Evolutionary conservation across 2,329 filamentous ascomycete species (phyloP), one percentile per base, ranked within the genome.

Genomic region (Penicillium fuscoglaucum): DNA sequence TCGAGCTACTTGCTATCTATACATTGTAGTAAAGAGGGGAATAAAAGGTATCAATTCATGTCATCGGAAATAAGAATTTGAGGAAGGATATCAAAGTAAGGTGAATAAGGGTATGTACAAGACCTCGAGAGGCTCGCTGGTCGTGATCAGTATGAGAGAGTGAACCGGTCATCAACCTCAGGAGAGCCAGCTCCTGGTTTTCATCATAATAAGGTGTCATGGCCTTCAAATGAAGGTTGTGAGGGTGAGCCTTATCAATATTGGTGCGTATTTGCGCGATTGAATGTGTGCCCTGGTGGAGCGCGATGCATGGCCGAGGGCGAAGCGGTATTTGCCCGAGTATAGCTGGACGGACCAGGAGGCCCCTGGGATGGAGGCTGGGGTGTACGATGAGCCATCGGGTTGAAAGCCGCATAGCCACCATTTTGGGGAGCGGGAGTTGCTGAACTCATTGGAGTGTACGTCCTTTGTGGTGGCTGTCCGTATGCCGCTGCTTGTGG

Each of bases 141-240:
- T 63, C 58, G 50, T 64, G 56, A 63, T 57, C 46, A 48, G 56
- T 59, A 58, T 64, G 26, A 59, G 61, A 41, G 55, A 52, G 51
- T 52, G 44, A 52, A 58, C 58, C 51, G 49, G 59, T 68, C 69
- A 66, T 72, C 50, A 66, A 39, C 39, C 60, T 59, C 64, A 68
- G 51, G 64, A 66, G 44, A 62, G 52, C 69, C 70, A 66, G 70
- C 68, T 71, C 58, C 65, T 59, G 56, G 56, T 52, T 19, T 58
- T 48, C 31, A 49, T 70, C 64, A 51, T 68, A 62, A 66, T 39
- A 59, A 51, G 51, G 12, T 28, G 28, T 53, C 45, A 29, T 24
- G 15, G 9, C 35, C 21, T 29, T 26, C 45, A 21, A 19, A 15
- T 21, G 15, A 45, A 21, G 13, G 12, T 19, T 44, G 10, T 4